Percentiles rank a stretch among this genome's conserved stretches.
These are phyloP conservation scores for Austroboletus niveus DNA, from an alignment of 1,284 basidiomycete species.

Conservation along the genomic window DNA sequence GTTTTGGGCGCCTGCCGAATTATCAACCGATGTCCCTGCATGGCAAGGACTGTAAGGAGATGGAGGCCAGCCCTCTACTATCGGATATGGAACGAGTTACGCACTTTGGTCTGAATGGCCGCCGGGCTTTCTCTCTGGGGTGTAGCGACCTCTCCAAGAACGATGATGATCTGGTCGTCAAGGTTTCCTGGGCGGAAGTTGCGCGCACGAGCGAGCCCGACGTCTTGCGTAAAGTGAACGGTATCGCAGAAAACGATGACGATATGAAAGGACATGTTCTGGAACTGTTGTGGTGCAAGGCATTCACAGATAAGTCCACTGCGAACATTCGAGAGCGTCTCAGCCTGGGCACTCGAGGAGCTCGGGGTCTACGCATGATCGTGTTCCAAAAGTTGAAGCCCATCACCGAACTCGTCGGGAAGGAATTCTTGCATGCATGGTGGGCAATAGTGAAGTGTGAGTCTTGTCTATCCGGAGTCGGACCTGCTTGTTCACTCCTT, in stretches of 20 bases:
- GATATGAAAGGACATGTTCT: constrained; percentile 21
- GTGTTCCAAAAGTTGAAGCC: constrained; percentile 4
- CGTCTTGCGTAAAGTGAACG: constrained; percentile 13
- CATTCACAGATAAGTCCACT: background rate
- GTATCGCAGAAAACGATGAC: background rate
- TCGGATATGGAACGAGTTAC: too few species aligned
- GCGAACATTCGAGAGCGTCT: background rate
- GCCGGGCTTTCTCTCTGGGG: too few species aligned
- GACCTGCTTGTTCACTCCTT: background rate
- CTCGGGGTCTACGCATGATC: constrained; percentile 1
- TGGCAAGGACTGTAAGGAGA: too few species aligned
- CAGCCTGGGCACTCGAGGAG: background rate
- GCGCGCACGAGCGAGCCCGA: constrained; percentile 8
- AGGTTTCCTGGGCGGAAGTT: too few species aligned
- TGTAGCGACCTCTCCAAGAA: too few species aligned
- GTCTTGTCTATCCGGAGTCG: background rate
- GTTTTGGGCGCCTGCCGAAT: too few species aligned
- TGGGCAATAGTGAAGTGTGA: constrained; percentile 9
- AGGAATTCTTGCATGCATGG: constrained; percentile 2
- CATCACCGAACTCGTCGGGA: constrained; percentile 11
- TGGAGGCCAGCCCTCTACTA: too few species aligned
- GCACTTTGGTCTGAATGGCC: too few species aligned
- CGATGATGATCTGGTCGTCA: too few species aligned
- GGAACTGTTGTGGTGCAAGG: constrained; percentile 5
- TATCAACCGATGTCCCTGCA: too few species aligned